These are phyloP conservation scores for Aspergillus transmontanensis DNA, from an alignment of 2,329 filamentous ascomycete genomes.

Conservation along the genomic window DNA sequence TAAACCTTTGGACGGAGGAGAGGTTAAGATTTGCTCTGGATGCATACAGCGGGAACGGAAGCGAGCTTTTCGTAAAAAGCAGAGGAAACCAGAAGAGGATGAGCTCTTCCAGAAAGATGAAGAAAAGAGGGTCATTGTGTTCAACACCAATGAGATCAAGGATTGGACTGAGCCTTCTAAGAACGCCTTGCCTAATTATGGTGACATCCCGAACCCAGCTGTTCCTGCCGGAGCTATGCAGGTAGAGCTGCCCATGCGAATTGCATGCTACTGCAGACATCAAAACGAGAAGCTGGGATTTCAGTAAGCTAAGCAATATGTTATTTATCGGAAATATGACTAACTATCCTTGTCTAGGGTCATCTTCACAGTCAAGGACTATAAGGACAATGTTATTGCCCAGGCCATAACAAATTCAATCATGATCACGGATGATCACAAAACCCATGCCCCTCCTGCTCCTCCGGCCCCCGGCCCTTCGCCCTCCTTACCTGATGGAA, in stretches of 20 bases:
- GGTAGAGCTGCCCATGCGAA: constrained; percentile 87
- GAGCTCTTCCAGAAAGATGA: constrained; percentile 82
- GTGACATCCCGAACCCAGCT: constrained; percentile 31
- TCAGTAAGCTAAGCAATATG: constrained; percentile 45
- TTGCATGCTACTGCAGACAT: constrained; percentile 95
- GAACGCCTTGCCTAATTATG: constrained; percentile 53
- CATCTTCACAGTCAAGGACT: constrained; percentile 92
- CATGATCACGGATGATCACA: constrained; percentile 98
- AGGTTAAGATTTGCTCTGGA: constrained; percentile 87
- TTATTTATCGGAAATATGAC: constrained; percentile 2
- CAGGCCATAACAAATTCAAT: constrained; percentile 86
- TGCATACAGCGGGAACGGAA: constrained; percentile 92
- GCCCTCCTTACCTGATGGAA: constrained; percentile 39
- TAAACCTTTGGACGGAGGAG: constrained; percentile 83
- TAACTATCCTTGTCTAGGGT: constrained; percentile 52
- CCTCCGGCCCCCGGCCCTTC: constrained; percentile 37
- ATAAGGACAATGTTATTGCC: constrained; percentile 72
- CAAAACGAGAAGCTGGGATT: constrained; percentile 93
- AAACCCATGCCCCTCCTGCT: constrained; percentile 66
- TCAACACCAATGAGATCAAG: constrained; percentile 85
- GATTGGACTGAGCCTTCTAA: constrained; percentile 72
- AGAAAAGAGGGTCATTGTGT: constrained; percentile 79
- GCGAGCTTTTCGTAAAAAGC: constrained; percentile 86
- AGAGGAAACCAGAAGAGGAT: constrained; percentile 90
- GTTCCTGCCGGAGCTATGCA: constrained; percentile 66